Evolutionary conservation across 1,284 basidiomycete species (phyloP).

Genomic region (Pisolithus thermaeus): DNA sequence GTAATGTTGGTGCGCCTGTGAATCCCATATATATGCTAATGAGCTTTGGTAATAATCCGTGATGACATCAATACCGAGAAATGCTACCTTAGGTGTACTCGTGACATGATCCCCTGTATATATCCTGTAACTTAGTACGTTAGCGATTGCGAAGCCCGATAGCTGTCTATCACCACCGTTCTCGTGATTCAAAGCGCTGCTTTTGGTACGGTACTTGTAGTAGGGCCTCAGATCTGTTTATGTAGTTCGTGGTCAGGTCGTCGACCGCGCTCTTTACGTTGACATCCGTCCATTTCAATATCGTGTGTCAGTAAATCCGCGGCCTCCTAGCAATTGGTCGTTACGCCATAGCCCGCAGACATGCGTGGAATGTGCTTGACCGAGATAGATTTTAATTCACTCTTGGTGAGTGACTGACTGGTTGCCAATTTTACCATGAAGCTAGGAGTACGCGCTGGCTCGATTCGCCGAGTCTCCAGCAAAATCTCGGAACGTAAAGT

Average conservation of each 20-base stretch:
- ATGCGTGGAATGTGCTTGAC: constrained; percentile 27
- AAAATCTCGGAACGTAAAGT: constrained; percentile 26
- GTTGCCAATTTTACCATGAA: constrained; percentile 17
- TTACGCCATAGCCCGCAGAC: constrained; percentile 35
- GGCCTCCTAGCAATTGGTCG: constrained; percentile 26
- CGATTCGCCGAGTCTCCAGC: constrained; percentile 32
- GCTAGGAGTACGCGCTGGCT: constrained; percentile 32
- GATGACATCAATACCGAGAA: no score
- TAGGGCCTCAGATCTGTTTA: constrained; percentile 28
- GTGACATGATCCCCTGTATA: constrained; percentile 8
- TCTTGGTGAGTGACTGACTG: constrained; percentile 19
- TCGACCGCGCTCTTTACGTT: constrained; percentile 32
- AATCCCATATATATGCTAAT: no score
- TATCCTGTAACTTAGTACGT: constrained; percentile 11
- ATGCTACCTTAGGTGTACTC: no score
- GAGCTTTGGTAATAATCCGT: no score
- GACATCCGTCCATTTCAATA: constrained; percentile 16
- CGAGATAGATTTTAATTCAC: constrained; percentile 32
- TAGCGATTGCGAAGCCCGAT: constrained; percentile 24
- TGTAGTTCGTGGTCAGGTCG: constrained; percentile 23
- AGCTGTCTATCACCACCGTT: constrained; percentile 29
- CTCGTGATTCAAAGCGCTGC: constrained; percentile 32
- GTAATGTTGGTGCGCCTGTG: no score
- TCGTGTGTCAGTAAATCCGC: constrained; percentile 24
- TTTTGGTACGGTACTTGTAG: constrained; percentile 31